These are phyloP conservation scores for Linum trigynum DNA, from an alignment of 345 rosid species.

Conservation along the genomic window DNA sequence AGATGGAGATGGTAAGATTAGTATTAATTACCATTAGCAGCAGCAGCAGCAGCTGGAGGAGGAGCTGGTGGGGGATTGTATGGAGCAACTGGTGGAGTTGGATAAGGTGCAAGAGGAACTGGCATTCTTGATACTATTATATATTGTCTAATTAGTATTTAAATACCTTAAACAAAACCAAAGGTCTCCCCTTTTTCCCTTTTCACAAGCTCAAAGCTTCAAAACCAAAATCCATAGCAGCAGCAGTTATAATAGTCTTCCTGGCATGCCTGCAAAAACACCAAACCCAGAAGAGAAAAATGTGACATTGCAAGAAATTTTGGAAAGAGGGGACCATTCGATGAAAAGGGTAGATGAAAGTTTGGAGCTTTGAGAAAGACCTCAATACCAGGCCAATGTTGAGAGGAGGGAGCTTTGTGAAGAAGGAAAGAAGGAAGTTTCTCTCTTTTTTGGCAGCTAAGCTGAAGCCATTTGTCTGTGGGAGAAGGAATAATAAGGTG, in stretches of 20 bases:
- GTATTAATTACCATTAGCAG: conserved; percentile 38
- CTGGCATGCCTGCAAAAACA: conserved; percentile 28
- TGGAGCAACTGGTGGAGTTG: conserved; percentile 48
- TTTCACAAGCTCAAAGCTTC: conserved; percentile 22
- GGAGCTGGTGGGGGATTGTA: conserved; percentile 13
- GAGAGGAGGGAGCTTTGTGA: neutral
- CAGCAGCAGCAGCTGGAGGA: conserved; percentile 28
- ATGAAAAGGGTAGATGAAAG: neutral
- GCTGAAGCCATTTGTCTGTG: neutral
- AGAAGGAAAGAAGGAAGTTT: neutral
- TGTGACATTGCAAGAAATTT: neutral
- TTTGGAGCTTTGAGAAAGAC: neutral
- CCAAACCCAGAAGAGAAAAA: neutral
- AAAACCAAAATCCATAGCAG: conserved; percentile 22
- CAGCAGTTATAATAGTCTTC: conserved; percentile 32
- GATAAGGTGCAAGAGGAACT: conserved; percentile 98
- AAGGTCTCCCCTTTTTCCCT: conserved; percentile 4
- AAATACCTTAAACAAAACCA: neutral
- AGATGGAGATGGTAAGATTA: neutral
- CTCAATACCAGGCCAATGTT: neutral
- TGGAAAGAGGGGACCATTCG: neutral
- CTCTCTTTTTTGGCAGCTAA: neutral
- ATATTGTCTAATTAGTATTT: neutral
- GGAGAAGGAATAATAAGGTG: too few species aligned
- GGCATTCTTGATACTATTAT: conserved; percentile 40